Percentiles rank a stretch among this genome's conserved stretches.
Conservation (phyloP, 306 rosid species). For the Heteromeles arbutifolia region DNA sequence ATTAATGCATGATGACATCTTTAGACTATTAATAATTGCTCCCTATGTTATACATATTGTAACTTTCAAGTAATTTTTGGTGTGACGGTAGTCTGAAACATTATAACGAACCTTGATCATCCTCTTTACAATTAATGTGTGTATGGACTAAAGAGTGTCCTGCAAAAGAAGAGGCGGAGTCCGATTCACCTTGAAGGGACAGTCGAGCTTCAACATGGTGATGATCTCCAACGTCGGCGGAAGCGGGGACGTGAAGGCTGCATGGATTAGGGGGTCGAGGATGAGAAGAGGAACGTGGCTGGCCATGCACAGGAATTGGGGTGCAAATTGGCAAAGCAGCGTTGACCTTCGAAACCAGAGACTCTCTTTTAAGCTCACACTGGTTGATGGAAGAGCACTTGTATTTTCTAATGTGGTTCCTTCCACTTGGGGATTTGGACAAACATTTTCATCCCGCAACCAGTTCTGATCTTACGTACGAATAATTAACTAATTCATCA, state of each 20-base stretch:
- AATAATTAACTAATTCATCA: too few species aligned
- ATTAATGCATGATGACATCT: too few species aligned
- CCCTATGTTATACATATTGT: too few species aligned
- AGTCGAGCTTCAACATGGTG: constrained; percentile 70
- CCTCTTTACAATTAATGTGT: neutral
- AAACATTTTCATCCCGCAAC: constrained; percentile 51
- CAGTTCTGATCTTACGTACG: constrained; percentile 38
- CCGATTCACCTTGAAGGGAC: constrained; percentile 69
- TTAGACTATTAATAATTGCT: too few species aligned
- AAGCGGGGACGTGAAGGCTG: constrained; percentile 55
- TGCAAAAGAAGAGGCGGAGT: constrained; percentile 83
- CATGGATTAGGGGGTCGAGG: constrained; percentile 53
- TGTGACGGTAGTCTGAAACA: too few species aligned
- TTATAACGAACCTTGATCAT: too few species aligned
- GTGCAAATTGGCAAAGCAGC: constrained; percentile 76
- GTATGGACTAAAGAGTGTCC: constrained; percentile 36
- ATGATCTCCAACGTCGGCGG: constrained; percentile 83
- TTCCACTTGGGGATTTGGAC: constrained; percentile 77
- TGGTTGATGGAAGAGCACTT: constrained; percentile 47
- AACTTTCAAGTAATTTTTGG: too few species aligned
- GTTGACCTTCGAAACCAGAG: constrained; percentile 50
- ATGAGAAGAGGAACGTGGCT: constrained; percentile 34
- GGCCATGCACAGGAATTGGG: constrained; percentile 84
- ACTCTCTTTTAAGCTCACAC: constrained; percentile 58
- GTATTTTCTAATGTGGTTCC: constrained; percentile 53